Percentiles rank a stretch among this genome's conserved stretches.
These are phyloP conservation scores for Pyricularia pennisetigena DNA, from an alignment of 2,329 filamentous ascomycete genomes.

Conservation along the genomic window DNA sequence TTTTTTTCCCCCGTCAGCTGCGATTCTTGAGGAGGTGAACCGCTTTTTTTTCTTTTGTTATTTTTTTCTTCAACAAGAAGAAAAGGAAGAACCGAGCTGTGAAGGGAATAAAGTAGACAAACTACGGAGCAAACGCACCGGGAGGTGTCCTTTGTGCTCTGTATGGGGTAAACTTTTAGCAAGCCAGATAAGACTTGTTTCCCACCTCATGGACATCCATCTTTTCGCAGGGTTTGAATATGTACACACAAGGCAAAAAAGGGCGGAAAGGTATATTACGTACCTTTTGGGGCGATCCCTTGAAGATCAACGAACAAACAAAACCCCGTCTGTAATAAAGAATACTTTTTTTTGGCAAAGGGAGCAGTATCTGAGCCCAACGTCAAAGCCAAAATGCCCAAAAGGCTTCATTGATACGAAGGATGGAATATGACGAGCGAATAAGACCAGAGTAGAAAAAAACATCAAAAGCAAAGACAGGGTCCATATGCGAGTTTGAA, in stretches of 20 bases:
- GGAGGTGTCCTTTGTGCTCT: background rate
- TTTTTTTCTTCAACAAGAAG: background rate
- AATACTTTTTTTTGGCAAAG: background rate
- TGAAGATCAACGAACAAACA: no score
- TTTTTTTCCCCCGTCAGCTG: background rate
- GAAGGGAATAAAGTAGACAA: background rate
- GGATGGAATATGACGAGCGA: background rate
- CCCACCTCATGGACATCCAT: background rate
- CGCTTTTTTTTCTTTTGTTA: background rate
- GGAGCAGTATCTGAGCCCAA: background rate
- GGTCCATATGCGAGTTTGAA: background rate
- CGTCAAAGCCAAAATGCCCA: background rate
- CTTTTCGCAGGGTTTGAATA: background rate
- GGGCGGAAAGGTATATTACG: no score
- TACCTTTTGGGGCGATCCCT: no score
- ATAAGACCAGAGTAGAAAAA: background rate
- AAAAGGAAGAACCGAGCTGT: background rate
- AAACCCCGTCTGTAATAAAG: no score
- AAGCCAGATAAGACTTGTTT: background rate
- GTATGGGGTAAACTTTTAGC: background rate
- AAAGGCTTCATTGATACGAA: background rate
- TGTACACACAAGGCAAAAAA: background rate
- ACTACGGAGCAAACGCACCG: no score
- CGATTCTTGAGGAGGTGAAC: background rate
- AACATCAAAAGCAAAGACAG: background rate